Base-by-base conservation (phyloP, 257 asterid species). In the Perilla frutescens region DNA sequence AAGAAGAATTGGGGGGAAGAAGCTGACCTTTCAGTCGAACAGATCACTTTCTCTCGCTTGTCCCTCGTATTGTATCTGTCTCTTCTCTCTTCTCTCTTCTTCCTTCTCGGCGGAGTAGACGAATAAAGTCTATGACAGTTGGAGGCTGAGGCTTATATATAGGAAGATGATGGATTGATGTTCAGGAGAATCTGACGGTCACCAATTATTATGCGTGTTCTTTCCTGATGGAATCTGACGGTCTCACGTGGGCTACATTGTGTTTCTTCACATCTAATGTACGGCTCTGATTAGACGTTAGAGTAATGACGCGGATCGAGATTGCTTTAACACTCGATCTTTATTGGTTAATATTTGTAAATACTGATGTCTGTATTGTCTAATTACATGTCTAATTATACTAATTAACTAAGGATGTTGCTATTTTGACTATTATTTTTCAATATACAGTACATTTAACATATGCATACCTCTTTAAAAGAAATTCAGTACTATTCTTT, bases 151-250 rank as follows among this genome's bases (percentile, higher is more conserved):
- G 76, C 8, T 0, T 76, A 87, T 84, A 62, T 89, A 86, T 85
- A 79, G 82, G 32, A 4, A 51, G 66, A 9, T 20, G 68, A 66
- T 20, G 50, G 70, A 58, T 50, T 64, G 54, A 64, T 57, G 44
- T 60, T 29, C n/a, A 13, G 70, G 68, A 29, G 1, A 71, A 80
- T 75, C 87, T 32, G 74, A 91, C 91, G 96, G 96, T 66, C 67
- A 62, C 55, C 57, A 87, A 70, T 81, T 2, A 11, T 6, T 81
- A 76, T 66, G 70, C 76, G 88, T 80, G 84, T 75, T 43, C 55
- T 54, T 48, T 8, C 5, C 32, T 43, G 47, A 58, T 57, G 37
- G 74, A 59, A 90, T 87, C 88, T 11, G 75, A 88, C 92, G 96
- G 86, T 13, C n/a, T 11, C 0, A 37, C 62, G 64, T 73, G 49